A percentile compares a stretch with the other conserved stretches of the same genome.
These are phyloP conservation scores for Globisporangium viniferum DNA, from an alignment of 352 stramenopile genomes.

Conservation along the genomic window DNA sequence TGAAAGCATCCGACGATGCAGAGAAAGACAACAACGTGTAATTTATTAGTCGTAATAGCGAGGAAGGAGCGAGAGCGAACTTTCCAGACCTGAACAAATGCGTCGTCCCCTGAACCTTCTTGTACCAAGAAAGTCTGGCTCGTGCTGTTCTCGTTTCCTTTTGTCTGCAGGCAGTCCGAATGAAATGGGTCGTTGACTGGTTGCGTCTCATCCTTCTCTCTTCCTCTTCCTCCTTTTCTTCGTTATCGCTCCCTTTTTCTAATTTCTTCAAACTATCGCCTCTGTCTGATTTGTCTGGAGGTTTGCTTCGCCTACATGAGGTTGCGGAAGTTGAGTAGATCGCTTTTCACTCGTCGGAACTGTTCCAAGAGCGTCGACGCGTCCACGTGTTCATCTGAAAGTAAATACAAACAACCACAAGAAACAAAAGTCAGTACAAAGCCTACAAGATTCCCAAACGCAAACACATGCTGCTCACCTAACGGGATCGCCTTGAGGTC, in stretches of 20 bases:
- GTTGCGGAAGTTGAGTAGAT: slow-evolving; percentile 70
- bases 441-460: too few species aligned
- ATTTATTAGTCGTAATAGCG: slow-evolving; percentile 43
- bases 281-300: neutral
- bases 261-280: neutral
- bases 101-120: neutral
- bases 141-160: neutral
- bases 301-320: slow-evolving; percentile 43
- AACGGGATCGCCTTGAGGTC: slow-evolving; percentile 75
- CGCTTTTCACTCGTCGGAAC: slow-evolving; percentile 69
- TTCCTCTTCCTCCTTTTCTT: neutral
- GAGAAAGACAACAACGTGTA: slow-evolving; percentile 41
- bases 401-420: slow-evolving; percentile 5
- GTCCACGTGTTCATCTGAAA: slow-evolving; percentile 57
- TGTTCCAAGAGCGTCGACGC: slow-evolving; percentile 59
- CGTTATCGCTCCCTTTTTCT: neutral
- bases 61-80: neutral
- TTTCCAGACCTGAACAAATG: neutral
- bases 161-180: neutral
- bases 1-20: neutral
- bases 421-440: too few species aligned
- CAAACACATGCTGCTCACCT: slow-evolving; percentile 33
- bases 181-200: neutral
- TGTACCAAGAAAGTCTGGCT: neutral
- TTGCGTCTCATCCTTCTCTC: neutral